A percentile compares a stretch with the other conserved stretches of the same genome.
Evolutionary conservation across 495 filamentous ascomycete species (phyloP).

Genomic region (Halenospora varia): DNA sequence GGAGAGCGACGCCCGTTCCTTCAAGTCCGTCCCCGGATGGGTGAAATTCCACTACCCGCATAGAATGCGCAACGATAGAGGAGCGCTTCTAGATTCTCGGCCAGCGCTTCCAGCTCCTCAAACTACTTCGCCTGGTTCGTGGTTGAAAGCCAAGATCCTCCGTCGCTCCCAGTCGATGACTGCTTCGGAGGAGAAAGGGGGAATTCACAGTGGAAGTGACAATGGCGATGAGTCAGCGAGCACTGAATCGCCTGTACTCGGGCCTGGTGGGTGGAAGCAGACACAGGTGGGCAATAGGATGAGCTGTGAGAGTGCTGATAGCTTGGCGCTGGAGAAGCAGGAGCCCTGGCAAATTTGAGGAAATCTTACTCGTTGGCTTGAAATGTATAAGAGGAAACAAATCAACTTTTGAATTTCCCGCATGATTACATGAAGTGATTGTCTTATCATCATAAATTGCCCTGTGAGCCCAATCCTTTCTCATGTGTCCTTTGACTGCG

Average conservation of each 20-base stretch:
- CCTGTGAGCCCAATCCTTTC: not conserved
- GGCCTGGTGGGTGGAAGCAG: conserved; percentile 2
- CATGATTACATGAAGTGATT: conserved; percentile 2
- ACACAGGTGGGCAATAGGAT: not conserved
- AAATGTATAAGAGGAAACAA: conserved; percentile 1
- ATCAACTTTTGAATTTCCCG: not conserved
- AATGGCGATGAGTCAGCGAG: conserved; percentile 5
- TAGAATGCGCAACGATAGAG: not conserved
- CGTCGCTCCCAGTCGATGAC: conserved; percentile 2
- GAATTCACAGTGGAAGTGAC: not conserved
- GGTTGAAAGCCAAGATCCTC: conserved; percentile 2
- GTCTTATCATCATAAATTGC: conserved; percentile 3
- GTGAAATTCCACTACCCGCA: conserved; percentile 9
- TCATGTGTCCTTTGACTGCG: too few species aligned
- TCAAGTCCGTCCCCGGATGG: conserved; percentile 3
- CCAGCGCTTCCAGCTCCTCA: not conserved
- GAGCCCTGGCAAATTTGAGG: conserved; percentile 8
- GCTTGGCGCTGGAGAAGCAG: conserved; percentile 7
- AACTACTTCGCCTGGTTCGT: conserved; percentile 1
- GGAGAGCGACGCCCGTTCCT: conserved; percentile 6
- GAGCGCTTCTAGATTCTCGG: not conserved
- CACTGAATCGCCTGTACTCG: conserved; percentile 2
- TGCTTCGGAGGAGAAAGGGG: conserved; percentile 3
- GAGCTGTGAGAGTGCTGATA: conserved; percentile 6
- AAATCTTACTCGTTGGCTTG: conserved; percentile 1